Evolutionary conservation across 495 filamentous ascomycete species (phyloP).

Genomic region (Penicillium goetzii): DNA sequence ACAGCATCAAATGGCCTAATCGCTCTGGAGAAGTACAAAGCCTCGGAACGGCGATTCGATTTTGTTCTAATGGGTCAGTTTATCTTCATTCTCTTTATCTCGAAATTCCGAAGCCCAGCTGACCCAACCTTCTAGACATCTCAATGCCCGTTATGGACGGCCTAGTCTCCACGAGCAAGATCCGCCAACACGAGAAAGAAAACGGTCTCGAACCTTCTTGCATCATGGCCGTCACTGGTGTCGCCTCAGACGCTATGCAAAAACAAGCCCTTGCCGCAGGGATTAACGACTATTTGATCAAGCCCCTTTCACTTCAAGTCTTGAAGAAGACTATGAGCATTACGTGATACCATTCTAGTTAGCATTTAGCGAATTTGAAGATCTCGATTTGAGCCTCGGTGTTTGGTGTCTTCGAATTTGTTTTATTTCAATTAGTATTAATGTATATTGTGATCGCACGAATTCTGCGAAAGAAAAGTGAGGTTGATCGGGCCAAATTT

Average conservation of each 20-base stretch:
- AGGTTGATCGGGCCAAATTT: neutral
- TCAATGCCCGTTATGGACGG: constrained; percentile 71
- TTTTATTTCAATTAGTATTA: neutral
- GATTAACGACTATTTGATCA: constrained; percentile 54
- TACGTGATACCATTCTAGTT: constrained; percentile 28
- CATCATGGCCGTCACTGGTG: constrained; percentile 55
- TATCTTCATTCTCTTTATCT: neutral
- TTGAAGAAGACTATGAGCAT: constrained; percentile 44
- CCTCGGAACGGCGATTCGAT: constrained; percentile 40
- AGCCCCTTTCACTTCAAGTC: constrained; percentile 50
- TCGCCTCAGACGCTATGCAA: constrained; percentile 47
- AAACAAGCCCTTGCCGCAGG: constrained; percentile 47
- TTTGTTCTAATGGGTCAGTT: constrained; percentile 61
- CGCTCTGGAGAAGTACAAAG: constrained; percentile 57
- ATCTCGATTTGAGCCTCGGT: neutral
- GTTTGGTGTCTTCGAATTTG: neutral
- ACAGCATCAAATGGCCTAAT: constrained; percentile 62
- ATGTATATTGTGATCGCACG: neutral
- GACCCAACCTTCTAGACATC: constrained; percentile 45
- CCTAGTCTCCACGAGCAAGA: constrained; percentile 58
- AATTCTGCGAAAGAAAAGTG: neutral
- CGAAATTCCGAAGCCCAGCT: neutral
- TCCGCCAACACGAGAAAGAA: constrained; percentile 54
- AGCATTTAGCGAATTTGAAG: constrained; percentile 10
- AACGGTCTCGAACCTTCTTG: constrained; percentile 26